Conservation (phyloP, 2,329 filamentous ascomycete genomes). For the Raffaelea albimanens region DNA sequence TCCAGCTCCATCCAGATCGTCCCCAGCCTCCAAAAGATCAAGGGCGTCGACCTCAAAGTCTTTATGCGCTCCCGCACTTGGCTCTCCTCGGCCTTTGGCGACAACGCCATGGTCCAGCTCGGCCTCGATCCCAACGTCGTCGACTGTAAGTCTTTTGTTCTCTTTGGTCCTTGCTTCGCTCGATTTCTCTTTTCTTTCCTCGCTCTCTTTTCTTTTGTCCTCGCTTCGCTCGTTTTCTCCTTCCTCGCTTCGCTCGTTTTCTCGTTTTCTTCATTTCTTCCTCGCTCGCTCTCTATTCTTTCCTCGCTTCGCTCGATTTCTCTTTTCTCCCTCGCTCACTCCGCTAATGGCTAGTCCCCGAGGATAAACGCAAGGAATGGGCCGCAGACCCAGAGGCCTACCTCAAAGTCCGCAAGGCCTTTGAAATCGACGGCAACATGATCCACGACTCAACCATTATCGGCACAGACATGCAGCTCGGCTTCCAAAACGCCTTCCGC, state of each 20-base stretch:
- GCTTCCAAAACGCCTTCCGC: slow-evolving; percentile 21
- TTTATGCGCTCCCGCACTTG: slow-evolving; percentile 41
- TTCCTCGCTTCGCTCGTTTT: neutral
- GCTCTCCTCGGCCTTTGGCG: slow-evolving; percentile 38
- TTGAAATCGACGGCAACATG: slow-evolving; percentile 32
- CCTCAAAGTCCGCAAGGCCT: slow-evolving; percentile 30
- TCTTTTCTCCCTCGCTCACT: neutral
- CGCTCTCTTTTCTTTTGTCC: too few relatives aligned
- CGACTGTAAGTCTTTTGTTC: slow-evolving; percentile 22
- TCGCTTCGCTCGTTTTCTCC: neutral
- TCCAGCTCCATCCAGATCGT: slow-evolving; percentile 45
- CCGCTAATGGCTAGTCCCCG: slow-evolving; percentile 20
- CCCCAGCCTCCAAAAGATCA: slow-evolving; percentile 33
- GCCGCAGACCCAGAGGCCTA: slow-evolving; percentile 26
- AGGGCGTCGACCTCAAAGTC: slow-evolving; percentile 30
- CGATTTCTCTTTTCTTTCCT: too few relatives aligned
- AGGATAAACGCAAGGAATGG: slow-evolving; percentile 28
- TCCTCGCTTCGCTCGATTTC: too few relatives aligned
- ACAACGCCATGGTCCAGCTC: slow-evolving; percentile 30
- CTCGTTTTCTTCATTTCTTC: neutral
- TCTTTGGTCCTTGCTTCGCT: too few relatives aligned
- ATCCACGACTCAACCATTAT: slow-evolving; percentile 31
- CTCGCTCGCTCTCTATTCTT: neutral
- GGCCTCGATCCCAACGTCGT: slow-evolving; percentile 28
- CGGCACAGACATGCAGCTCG: slow-evolving; percentile 24